A percentile compares a stretch with the other conserved stretches of the same genome.
phyloP scores from a whole-genome alignment of 208 protist genomes.

The Crithidia thermophila region DNA sequence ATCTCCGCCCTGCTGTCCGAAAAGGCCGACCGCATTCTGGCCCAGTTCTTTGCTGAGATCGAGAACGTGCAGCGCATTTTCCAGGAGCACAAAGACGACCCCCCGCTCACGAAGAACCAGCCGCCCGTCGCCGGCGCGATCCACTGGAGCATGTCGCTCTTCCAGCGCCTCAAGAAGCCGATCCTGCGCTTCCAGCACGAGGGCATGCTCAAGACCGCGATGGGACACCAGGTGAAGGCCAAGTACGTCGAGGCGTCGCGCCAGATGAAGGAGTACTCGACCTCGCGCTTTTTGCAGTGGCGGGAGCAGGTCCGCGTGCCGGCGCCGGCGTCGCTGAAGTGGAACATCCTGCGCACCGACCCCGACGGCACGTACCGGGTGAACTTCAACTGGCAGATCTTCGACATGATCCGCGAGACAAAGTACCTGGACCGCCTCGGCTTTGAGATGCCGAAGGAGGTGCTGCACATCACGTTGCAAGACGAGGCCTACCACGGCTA shows the following conservation, averaged over 20 bases:
- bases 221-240: conserved; percentile 89
- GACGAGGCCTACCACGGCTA: conserved; percentile 97
- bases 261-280: conserved; percentile 95
- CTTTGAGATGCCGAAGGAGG: conserved; percentile 95
- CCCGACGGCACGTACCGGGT: conserved; percentile 85
- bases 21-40: conserved; percentile 96
- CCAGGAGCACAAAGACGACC: conserved; percentile 77
- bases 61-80: conserved; percentile 95
- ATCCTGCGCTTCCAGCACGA: conserved; percentile 95
- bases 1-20: conserved; percentile 94
- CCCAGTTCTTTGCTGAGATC: conserved; percentile 94
- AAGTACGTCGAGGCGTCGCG: conserved; percentile 94
- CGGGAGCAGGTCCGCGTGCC: conserved; percentile 82
- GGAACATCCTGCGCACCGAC: conserved; percentile 82
- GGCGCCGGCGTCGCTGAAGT: conserved; percentile 91
- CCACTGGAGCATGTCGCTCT: conserved; percentile 97
- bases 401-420: conserved; percentile 96
- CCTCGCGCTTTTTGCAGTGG: conserved; percentile 92
- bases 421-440: conserved; percentile 98
- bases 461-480: conserved; percentile 97
- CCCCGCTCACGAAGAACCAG: conserved; percentile 97
- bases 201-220: conserved; percentile 89
- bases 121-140: conserved; percentile 97
- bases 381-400: conserved; percentile 95
- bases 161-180: conserved; percentile 97